A percentile compares a stretch with the other conserved stretches of the same genome.
Conservation (phyloP, 352 stramenopile genomes). For the Thraustochytrium striatum region DNA sequence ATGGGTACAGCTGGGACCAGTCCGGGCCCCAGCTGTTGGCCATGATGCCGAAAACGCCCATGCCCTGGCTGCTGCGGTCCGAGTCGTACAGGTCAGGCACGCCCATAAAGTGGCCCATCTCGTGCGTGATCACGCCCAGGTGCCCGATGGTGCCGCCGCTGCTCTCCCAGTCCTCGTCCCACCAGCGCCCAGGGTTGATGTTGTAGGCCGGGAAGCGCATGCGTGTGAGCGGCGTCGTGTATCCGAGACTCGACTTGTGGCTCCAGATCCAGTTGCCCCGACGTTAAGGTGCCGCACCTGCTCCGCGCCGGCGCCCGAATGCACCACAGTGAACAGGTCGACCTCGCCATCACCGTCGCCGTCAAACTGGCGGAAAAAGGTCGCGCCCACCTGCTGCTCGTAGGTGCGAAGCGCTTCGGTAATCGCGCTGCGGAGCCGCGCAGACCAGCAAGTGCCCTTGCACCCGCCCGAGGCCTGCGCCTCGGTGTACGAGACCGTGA, state of each 20-base stretch:
- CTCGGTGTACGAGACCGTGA: slow-evolving; percentile 57
- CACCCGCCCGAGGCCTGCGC: slow-evolving; percentile 55
- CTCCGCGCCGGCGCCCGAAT: slow-evolving; percentile 60
- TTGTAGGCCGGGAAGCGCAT: slow-evolving; percentile 20
- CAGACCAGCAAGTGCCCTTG: slow-evolving; percentile 14
- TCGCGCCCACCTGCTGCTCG: neutral
- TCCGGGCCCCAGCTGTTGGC: slow-evolving; percentile 56
- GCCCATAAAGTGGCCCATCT: slow-evolving; percentile 58
- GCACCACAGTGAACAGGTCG: slow-evolving; percentile 58
- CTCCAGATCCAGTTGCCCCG: slow-evolving; percentile 6
- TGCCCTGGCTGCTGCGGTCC: slow-evolving; percentile 49
- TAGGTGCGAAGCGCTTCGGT: neutral
- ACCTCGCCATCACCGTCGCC: slow-evolving; percentile 57
- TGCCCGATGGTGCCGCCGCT: slow-evolving; percentile 53
- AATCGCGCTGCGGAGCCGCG: slow-evolving; percentile 13
- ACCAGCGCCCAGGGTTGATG: slow-evolving; percentile 7
- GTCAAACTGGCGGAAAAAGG: slow-evolving; percentile 49
- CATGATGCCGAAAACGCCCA: slow-evolving; percentile 61
- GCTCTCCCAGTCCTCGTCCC: slow-evolving; percentile 36
- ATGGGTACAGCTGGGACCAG: slow-evolving; percentile 53
- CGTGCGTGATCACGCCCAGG: slow-evolving; percentile 59
- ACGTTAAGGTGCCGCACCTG: slow-evolving; percentile 49
- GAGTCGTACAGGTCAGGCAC: slow-evolving; percentile 61
- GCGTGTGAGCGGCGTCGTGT: neutral
- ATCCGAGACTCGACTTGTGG: slow-evolving; percentile 21